Conservation (phyloP, 768 basidiomycete genomes). For the Suillus decipiens region DNA sequence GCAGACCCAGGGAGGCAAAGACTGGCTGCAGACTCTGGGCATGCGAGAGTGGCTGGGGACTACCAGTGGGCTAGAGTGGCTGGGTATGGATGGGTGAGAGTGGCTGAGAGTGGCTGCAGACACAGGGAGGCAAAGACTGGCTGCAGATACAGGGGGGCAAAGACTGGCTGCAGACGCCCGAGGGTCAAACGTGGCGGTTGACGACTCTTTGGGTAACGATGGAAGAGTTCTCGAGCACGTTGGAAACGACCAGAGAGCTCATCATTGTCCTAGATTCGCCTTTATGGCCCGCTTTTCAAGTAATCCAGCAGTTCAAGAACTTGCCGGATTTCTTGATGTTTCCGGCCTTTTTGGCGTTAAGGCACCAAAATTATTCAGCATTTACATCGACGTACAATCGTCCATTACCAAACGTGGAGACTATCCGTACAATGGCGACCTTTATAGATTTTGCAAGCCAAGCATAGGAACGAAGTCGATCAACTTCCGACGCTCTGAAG, state of each 20-base stretch:
- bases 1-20: too few relatives aligned
- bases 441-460: neutral
- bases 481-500: neutral
- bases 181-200: too few relatives aligned
- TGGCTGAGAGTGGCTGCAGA: too few relatives aligned
- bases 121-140: accelerated
- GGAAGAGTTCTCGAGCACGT: neutral
- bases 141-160: neutral
- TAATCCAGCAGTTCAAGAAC: neutral
- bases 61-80: too few relatives aligned
- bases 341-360: neutral
- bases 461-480: neutral
- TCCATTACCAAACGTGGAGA: neutral
- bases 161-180: neutral
- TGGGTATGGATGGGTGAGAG: too few relatives aligned
- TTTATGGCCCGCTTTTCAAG: neutral
- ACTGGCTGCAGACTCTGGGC: too few relatives aligned
- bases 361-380: neutral
- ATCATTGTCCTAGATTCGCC: neutral
- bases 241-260: neutral
- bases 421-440: neutral
- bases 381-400: neutral
- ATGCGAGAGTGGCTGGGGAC: too few relatives aligned
- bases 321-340: neutral
- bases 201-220: neutral